Evolutionary conservation across 176 grass and related monocot species (phyloP).

Genomic region (Carex scoparia): DNA sequence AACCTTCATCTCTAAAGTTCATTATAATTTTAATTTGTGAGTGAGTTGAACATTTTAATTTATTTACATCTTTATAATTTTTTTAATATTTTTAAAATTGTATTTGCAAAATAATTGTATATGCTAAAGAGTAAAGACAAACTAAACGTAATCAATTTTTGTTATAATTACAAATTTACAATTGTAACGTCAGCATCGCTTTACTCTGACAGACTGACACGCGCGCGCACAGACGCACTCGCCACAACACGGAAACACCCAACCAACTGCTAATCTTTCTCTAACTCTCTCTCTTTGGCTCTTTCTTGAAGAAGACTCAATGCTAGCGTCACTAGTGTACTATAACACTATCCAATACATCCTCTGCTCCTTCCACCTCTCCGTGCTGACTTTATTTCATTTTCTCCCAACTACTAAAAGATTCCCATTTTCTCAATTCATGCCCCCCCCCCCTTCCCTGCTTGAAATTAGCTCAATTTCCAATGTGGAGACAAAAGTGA

Average conservation of each 20-base stretch:
- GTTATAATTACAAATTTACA: not conserved
- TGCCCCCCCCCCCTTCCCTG: not conserved
- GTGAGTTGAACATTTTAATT: too few species aligned
- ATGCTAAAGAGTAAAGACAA: too few species aligned
- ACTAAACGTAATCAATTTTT: too few species aligned
- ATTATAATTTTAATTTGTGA: too few species aligned
- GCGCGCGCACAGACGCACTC: not conserved
- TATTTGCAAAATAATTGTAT: too few species aligned
- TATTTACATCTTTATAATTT: too few species aligned
- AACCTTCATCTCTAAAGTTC: too few species aligned
- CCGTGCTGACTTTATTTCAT: slow-evolving; percentile 8
- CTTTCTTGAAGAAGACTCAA: slow-evolving; percentile 24
- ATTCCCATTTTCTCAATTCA: not conserved
- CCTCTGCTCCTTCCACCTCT: not conserved
- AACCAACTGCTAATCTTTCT: not conserved
- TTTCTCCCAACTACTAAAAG: slow-evolving; percentile 7
- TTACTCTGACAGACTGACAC: not conserved
- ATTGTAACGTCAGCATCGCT: not conserved
- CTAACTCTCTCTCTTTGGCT: not conserved
- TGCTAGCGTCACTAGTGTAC: slow-evolving; percentile 10
- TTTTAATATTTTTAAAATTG: too few species aligned
- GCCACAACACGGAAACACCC: not conserved
- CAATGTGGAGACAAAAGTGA: slow-evolving; percentile 27
- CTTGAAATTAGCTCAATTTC: not conserved
- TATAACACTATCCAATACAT: not conserved